Evolutionary conservation across 2,329 filamentous ascomycete genomes (phyloP), one percentile per base, ranked within the genome.

Genomic region (Paradendryphiella salina): DNA sequence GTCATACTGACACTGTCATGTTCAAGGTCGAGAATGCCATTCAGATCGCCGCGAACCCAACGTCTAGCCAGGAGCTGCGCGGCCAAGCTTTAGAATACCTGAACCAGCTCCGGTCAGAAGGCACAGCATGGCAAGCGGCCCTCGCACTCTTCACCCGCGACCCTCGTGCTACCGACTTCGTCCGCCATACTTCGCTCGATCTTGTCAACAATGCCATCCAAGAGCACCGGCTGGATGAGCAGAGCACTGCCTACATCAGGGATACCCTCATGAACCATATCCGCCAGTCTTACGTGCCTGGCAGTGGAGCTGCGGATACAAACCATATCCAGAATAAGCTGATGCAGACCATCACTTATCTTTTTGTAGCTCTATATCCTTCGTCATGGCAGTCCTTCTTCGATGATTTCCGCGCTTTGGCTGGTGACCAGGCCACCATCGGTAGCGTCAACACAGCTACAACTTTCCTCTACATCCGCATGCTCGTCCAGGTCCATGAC

Each of bases 171-270:
- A 86, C 88, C 59, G 92, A 96, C 63, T 85, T 96, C 46, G 88
- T 95, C 42, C 89, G 94, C 44, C 84, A 96, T 71, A 88, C 94
- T 54, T 90, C 89, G 57, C 83, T 99, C 57, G 94, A 99, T 71
- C 85, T 96, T 41, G 85, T 99, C 74, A 97, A 96, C 76, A 90
- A 89, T 77, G 90, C 91, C 39, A 85, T 96, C 38, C 89, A 95
- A 68, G 85, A 85, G 36, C 88, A 90, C 62, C 79, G 86, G 33
- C 82, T 96, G 61, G 89, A 96, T 65, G 76, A 79, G 44, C 81
- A 85, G 66, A 88, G 86, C 62, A 79, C 97, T 58, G 77, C 79
- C 39, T 87, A 87, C 68, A 84, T 97, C 64, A 91, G 89, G 73
- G 86, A 94, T 63, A 88, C 85, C 36, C 78, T 99, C 60, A 80